These are phyloP conservation scores for Purpureocillium takamizusanense DNA, from an alignment of 2,329 filamentous ascomycete genomes.

Conservation along the genomic window DNA sequence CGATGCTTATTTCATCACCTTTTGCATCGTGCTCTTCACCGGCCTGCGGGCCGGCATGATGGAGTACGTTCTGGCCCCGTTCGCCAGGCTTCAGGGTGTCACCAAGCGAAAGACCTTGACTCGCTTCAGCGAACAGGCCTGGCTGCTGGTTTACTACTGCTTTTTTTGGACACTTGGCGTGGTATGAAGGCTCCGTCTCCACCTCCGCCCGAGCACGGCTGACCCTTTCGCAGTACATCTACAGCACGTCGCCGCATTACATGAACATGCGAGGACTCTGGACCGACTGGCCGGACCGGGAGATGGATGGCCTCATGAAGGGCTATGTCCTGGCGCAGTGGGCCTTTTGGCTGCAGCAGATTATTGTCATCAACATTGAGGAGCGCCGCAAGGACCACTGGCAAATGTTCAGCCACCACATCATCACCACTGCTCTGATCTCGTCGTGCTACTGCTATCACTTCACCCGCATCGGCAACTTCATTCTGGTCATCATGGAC, in stretches of 20 bases:
- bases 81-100: conserved; percentile 66
- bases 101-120: conserved; percentile 66
- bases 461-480: conserved; percentile 76
- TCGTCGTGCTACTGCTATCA: conserved; percentile 78
- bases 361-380: conserved; percentile 90
- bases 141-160: conserved; percentile 77
- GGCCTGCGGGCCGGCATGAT: conserved; percentile 75
- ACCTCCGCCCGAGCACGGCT: neutral
- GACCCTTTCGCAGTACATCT: conserved; percentile 56
- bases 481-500: conserved; percentile 90
- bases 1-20: conserved; percentile 68
- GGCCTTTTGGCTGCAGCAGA: conserved; percentile 89
- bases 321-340: conserved; percentile 85
- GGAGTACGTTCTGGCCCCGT: conserved; percentile 76
- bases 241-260: conserved; percentile 69
- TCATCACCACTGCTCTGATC: conserved; percentile 78
- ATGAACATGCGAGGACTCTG: conserved; percentile 71
- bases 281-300: conserved; percentile 73
- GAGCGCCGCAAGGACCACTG: conserved; percentile 88
- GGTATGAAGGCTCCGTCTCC: conserved; percentile 38
- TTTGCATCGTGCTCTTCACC: conserved; percentile 78
- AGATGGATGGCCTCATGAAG: conserved; percentile 68
- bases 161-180: conserved; percentile 78
- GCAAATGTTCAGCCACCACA: conserved; percentile 93
- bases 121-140: conserved; percentile 89